Evolutionary conservation across 169 alveolate species (phyloP).

Genomic region (Plasmodium yoelii): DNA sequence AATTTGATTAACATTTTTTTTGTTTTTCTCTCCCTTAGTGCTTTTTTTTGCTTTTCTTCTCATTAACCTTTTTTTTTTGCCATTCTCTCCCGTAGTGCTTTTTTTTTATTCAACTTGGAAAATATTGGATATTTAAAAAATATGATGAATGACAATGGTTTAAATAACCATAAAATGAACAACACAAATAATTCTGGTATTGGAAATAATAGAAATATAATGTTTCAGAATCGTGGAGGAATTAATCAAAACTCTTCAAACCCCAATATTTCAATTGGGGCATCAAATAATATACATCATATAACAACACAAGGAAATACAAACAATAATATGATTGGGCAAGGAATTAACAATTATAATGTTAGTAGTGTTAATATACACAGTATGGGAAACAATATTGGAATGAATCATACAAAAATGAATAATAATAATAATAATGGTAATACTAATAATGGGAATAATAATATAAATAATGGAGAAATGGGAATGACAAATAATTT

Average conservation of each 20-base stretch:
- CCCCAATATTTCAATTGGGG: not conserved
- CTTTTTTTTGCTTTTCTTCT: too few species aligned
- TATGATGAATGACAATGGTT: slow-evolving; percentile 52
- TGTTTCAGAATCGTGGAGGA: not conserved
- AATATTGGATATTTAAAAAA: slow-evolving; percentile 1
- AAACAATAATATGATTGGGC: not conserved
- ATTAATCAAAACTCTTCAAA: not conserved
- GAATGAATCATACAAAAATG: not conserved
- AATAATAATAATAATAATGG: not conserved
- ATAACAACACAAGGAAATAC: not conserved
- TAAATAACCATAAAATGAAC: slow-evolving; percentile 33
- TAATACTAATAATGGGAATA: not conserved
- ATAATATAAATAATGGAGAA: not conserved
- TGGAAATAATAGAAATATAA: not conserved
- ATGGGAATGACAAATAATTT: not conserved
- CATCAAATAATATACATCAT: not conserved
- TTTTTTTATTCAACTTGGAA: not conserved
- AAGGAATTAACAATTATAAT: not conserved
- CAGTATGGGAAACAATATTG: not conserved
- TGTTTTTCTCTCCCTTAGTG: not conserved
- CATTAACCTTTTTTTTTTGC: not conserved
- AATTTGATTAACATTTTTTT: not conserved
- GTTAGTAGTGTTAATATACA: not conserved
- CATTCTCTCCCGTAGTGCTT: not conserved
- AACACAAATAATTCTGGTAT: not conserved